Conservation (phyloP, 768 basidiomycete genomes). For the Leccinum longicurvipes region DNA sequence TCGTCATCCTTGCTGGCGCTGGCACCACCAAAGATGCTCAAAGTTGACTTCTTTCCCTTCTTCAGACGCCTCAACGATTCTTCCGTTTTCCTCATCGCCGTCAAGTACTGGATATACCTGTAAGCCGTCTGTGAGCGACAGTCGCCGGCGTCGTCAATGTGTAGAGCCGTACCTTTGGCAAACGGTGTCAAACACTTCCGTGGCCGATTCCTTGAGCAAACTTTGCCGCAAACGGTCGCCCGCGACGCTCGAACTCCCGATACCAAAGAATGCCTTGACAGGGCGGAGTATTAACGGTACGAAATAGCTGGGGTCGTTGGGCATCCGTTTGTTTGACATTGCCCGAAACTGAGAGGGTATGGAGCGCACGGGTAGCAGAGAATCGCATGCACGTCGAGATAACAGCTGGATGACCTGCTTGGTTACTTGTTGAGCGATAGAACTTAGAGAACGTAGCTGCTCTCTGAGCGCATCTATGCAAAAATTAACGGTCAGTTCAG, state of each 20-base stretch:
- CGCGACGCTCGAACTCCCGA: slow-evolving; percentile 53
- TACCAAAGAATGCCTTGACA: slow-evolving; percentile 68
- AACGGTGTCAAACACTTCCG: slow-evolving; percentile 69
- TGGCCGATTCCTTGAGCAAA: slow-evolving; percentile 48
- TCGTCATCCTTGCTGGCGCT: slow-evolving; percentile 53
- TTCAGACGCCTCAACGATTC: slow-evolving; percentile 84
- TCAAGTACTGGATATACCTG: slow-evolving; percentile 79
- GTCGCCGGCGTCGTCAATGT: neutral
- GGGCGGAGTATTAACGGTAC: slow-evolving; percentile 79
- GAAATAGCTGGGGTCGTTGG: slow-evolving; percentile 84
- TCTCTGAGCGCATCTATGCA: slow-evolving; percentile 53
- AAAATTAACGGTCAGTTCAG: neutral
- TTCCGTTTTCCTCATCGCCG: slow-evolving; percentile 88
- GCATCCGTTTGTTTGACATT: slow-evolving; percentile 67
- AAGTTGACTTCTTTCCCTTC: slow-evolving; percentile 76
- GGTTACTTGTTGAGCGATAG: slow-evolving; percentile 56
- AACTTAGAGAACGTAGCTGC: slow-evolving; percentile 46
- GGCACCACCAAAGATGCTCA: slow-evolving; percentile 72
- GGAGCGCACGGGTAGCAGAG: slow-evolving; percentile 77
- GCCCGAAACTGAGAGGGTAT: slow-evolving; percentile 91
- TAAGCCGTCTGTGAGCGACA: neutral
- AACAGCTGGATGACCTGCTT: slow-evolving; percentile 68
- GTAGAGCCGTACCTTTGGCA: slow-evolving; percentile 49
- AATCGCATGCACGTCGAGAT: slow-evolving; percentile 78
- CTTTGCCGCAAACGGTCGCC: slow-evolving; percentile 57